Conservation (phyloP, 208 protist species). For the Wallacemonas sp. region DNA sequence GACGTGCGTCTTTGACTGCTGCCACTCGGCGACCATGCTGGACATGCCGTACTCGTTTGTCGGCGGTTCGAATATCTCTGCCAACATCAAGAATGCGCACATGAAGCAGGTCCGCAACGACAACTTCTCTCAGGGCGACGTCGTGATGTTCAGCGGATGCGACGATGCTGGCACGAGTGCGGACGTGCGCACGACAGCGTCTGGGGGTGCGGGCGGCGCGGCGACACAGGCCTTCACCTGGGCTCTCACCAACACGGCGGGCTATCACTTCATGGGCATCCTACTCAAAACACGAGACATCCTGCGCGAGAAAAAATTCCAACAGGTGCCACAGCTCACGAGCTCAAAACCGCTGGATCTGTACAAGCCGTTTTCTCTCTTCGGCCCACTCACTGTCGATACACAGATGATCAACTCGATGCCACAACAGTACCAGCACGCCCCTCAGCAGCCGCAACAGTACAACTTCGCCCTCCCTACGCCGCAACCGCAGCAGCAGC, state of each 20-base stretch:
- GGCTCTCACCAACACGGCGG: conserved; percentile 60
- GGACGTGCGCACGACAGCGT: conserved; percentile 46
- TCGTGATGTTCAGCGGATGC: conserved; percentile 91
- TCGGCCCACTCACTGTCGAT: conserved; percentile 72
- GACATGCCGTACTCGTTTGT: conserved; percentile 90
- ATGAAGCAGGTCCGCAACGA: conserved; percentile 66
- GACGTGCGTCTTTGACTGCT: conserved; percentile 94
- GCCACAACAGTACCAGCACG: conserved; percentile 56
- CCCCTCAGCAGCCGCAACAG: conserved; percentile 15
- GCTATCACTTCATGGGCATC: conserved; percentile 77
- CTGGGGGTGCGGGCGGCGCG: conserved; percentile 74
- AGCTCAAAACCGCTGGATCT: conserved; percentile 89
- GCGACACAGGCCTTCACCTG: conserved; percentile 83
- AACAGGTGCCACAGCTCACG: conserved; percentile 89
- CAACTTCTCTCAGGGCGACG: conserved; percentile 82
- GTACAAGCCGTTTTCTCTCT: conserved; percentile 88
- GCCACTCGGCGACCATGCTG: conserved; percentile 89
- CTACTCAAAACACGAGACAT: conserved; percentile 78
- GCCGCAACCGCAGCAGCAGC: conserved; percentile 9
- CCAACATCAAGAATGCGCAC: conserved; percentile 1
- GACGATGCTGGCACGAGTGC: conserved; percentile 84
- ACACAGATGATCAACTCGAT: conserved; percentile 52
- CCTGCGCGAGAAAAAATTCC: conserved; percentile 63
- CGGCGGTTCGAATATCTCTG: conserved; percentile 16
- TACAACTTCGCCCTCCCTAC: conserved; percentile 13